Evolutionary conservation across 2,329 filamentous ascomycete species (phyloP).

Genomic region (Trichoderma pleuroti): DNA sequence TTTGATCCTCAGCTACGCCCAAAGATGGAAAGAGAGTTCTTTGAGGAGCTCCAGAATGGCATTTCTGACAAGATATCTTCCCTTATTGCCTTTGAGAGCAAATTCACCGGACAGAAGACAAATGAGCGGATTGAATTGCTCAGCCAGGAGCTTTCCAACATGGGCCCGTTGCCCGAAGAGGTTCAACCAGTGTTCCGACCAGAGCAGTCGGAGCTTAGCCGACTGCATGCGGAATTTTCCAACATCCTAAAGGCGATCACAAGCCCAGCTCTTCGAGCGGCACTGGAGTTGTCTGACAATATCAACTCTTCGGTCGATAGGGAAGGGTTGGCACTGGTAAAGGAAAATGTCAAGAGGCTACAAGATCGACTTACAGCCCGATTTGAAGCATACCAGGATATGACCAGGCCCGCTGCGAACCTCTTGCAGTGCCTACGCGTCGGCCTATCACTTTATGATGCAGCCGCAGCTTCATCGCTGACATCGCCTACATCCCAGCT

Average conservation of each 20-base stretch:
- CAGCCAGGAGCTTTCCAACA: constrained; percentile 55
- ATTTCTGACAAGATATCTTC: constrained; percentile 57
- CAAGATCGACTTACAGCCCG: constrained; percentile 64
- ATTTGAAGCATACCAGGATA: constrained; percentile 80
- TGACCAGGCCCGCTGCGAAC: constrained; percentile 72
- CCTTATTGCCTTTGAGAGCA: constrained; percentile 61
- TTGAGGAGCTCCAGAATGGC: constrained; percentile 51
- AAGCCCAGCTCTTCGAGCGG: constrained; percentile 42
- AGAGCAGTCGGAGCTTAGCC: constrained; percentile 59
- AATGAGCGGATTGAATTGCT: constrained; percentile 65
- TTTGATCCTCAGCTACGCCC: constrained; percentile 75
- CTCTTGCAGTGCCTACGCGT: constrained; percentile 76
- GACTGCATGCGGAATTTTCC: constrained; percentile 78
- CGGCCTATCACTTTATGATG: constrained; percentile 62
- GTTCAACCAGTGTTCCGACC: constrained; percentile 70
- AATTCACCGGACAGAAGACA: constrained; percentile 64
- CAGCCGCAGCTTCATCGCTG: constrained; percentile 41
- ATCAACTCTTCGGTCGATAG: constrained; percentile 21
- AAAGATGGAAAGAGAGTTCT: constrained; percentile 61
- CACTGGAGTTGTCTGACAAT: constrained; percentile 24
- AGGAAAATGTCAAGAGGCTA: constrained; percentile 62
- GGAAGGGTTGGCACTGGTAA: constrained; percentile 47
- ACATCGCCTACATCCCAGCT: constrained; percentile 38
- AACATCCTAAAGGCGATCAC: constrained; percentile 68
- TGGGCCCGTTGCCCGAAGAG: constrained; percentile 65